A percentile compares a stretch with the other conserved stretches of the same genome.
These are phyloP conservation scores for Porcisia hertigi DNA, from an alignment of 208 protist species.

Conservation along the genomic window DNA sequence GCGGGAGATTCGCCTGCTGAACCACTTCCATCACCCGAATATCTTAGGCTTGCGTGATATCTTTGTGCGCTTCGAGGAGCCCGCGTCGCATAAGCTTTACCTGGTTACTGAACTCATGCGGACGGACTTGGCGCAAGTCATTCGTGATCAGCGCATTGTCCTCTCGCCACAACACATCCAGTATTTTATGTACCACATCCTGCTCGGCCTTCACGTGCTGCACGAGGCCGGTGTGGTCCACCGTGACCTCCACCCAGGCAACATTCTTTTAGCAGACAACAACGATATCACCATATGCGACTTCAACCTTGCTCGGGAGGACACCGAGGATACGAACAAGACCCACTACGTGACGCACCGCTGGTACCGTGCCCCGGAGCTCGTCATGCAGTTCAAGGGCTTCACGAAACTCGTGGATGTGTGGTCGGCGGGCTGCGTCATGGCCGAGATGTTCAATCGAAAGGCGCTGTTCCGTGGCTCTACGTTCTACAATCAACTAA, in stretches of 20 bases:
- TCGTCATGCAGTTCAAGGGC: conserved; percentile 95
- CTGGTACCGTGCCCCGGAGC: conserved; percentile 98
- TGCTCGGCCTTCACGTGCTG: conserved; percentile 94
- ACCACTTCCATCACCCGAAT: conserved; percentile 96
- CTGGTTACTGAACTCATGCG: conserved; percentile 97
- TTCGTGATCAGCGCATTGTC: conserved; percentile 95
- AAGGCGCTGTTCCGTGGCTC: conserved; percentile 90
- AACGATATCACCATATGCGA: conserved; percentile 96
- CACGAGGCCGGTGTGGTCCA: conserved; percentile 91
- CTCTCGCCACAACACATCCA: conserved; percentile 94
- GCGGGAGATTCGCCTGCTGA: conserved; percentile 93
- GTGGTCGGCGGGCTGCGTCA: conserved; percentile 91
- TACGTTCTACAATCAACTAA: conserved; percentile 93
- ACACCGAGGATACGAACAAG: conserved; percentile 82
- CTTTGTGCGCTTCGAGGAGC: conserved; percentile 84
- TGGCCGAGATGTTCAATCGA: conserved; percentile 91
- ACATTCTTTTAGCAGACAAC: conserved; percentile 90
- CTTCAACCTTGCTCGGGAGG: conserved; percentile 96
- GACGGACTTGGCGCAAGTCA: conserved; percentile 93
- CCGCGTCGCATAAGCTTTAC: conserved; percentile 94
- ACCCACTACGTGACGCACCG: conserved; percentile 96
- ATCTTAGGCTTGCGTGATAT: conserved; percentile 95
- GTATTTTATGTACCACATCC: conserved; percentile 96
- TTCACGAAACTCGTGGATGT: conserved; percentile 92
- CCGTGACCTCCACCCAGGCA: conserved; percentile 91